These are phyloP conservation scores for Hericium alpestre DNA, from an alignment of 768 basidiomycete genomes.

Conservation along the genomic window DNA sequence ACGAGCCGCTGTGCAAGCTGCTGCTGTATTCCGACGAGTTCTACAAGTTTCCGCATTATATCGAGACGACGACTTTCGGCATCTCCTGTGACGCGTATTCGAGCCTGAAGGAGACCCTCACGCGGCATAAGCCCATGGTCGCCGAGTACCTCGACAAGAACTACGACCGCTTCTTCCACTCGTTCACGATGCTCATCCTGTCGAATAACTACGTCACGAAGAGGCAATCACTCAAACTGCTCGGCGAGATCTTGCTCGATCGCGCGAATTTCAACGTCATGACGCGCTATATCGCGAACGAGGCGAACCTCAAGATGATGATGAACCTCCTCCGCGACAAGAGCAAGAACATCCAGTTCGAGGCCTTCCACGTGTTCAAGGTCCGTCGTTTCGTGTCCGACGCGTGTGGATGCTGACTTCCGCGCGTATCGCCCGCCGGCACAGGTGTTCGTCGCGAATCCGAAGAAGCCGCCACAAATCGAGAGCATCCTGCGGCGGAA, in stretches of 20 bases:
- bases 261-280: conserved; percentile 97
- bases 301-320: conserved; percentile 98
- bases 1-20: conserved; percentile 85
- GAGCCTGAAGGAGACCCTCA: conserved; percentile 94
- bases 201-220: conserved; percentile 99
- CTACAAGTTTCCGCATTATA: conserved; percentile 92
- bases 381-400: conserved; percentile 27
- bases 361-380: conserved; percentile 99
- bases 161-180: conserved; percentile 94
- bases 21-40: conserved; percentile 94
- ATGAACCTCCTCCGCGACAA: conserved; percentile 98
- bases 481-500: conserved; percentile 84
- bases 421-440: not conserved
- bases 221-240: conserved; percentile 93
- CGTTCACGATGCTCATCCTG: conserved; percentile 85
- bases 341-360: conserved; percentile 99
- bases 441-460: conserved; percentile 98
- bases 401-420: not conserved
- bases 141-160: conserved; percentile 94
- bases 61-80: conserved; percentile 95
- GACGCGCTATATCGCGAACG: conserved; percentile 93
- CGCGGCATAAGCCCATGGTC: conserved; percentile 96
- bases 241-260: conserved; percentile 96
- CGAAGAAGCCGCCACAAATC: conserved; percentile 96
- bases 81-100: conserved; percentile 97